A percentile compares a stretch with the other conserved stretches of the same genome.
Evolutionary conservation across 2,329 filamentous ascomycete species (phyloP).

Genomic region (Pseudogymnoascus sp.): DNA sequence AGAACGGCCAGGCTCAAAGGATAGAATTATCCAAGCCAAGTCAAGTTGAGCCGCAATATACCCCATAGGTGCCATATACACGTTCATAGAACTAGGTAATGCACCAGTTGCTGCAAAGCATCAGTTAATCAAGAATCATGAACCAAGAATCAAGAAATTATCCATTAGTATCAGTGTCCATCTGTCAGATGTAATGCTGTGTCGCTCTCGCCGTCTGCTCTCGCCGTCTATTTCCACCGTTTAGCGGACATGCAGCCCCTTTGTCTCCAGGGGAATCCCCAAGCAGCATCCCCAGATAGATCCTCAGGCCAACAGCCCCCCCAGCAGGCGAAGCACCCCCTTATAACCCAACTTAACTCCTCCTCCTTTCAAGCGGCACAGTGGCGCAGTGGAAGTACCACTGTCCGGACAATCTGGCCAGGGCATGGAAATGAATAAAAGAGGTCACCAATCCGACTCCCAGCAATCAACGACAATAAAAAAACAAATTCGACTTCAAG

Average conservation of each 20-base stretch:
- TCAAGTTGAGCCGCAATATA: slow-evolving; percentile 1
- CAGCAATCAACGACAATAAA: background rate
- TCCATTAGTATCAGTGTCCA: background rate
- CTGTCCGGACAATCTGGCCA: background rate
- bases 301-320: background rate
- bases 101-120: background rate
- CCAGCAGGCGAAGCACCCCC: background rate
- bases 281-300: background rate
- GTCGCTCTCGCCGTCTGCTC: background rate
- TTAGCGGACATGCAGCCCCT: background rate
- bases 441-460: background rate
- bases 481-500: background rate
- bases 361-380: background rate
- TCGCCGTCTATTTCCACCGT: no score
- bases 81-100: background rate
- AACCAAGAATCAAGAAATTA: background rate
- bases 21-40: background rate
- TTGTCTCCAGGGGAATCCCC: background rate
- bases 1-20: background rate
- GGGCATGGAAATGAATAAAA: background rate
- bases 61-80: background rate
- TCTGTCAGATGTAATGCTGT: background rate
- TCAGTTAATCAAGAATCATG: background rate
- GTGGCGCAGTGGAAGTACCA: background rate
- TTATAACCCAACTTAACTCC: background rate